Percentiles rank a stretch among this genome's conserved stretches.
Evolutionary conservation across 2,329 filamentous ascomycete species (phyloP).

Genomic region (Diaporthe destruens): DNA sequence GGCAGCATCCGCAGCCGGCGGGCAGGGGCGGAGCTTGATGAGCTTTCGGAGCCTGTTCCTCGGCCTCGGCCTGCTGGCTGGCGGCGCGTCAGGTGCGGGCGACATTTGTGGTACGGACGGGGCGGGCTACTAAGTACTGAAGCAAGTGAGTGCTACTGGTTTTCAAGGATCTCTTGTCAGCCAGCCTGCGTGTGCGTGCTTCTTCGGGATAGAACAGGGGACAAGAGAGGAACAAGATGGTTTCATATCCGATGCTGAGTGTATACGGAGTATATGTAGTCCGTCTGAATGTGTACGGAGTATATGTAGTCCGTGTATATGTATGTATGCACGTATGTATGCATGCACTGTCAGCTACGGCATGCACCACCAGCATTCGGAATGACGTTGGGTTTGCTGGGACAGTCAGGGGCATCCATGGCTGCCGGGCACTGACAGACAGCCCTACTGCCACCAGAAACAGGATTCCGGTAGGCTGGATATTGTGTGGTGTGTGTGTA

Average conservation of each 20-base stretch:
- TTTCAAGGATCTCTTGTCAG: too few relatives aligned
- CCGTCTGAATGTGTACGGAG: too few relatives aligned
- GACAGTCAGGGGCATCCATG: constrained; percentile 36
- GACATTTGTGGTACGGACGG: constrained; percentile 42
- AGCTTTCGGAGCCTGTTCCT: constrained; percentile 52
- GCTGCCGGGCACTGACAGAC: not conserved
- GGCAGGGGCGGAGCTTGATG: constrained; percentile 33
- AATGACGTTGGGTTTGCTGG: constrained; percentile 37
- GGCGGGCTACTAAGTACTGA: too few relatives aligned
- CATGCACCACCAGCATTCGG: not conserved
- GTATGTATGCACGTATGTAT: not conserved
- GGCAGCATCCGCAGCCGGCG: too few relatives aligned
- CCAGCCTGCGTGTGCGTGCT: too few relatives aligned
- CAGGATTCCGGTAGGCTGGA: constrained; percentile 6
- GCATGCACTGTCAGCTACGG: not conserved
- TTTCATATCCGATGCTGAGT: too few relatives aligned
- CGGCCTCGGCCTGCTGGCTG: constrained; percentile 46
- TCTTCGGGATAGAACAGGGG: too few relatives aligned
- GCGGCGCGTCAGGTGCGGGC: constrained; percentile 32
- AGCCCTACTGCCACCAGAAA: constrained; percentile 4
- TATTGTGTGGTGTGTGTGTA: too few relatives aligned
- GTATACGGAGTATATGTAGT: too few relatives aligned
- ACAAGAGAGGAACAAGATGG: too few relatives aligned
- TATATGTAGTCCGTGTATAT: too few relatives aligned
- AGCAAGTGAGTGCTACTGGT: too few relatives aligned